Evolutionary conservation across 1,284 basidiomycete genomes (phyloP), one percentile per base, ranked within the genome.

Genomic region (Volvariella volvacea): DNA sequence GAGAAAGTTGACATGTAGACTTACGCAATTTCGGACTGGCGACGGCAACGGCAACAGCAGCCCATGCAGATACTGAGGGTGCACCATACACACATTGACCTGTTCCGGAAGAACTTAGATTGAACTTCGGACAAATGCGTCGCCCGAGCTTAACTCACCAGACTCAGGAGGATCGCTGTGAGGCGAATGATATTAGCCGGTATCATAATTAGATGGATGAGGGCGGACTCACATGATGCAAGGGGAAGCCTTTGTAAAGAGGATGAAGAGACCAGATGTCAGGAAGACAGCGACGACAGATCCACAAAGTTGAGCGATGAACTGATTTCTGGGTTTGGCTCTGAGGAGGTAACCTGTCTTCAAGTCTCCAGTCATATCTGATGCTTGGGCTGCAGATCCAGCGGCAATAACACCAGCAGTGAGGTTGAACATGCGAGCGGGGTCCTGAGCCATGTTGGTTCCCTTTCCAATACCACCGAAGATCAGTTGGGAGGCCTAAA

Each of bases 291-390:
- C 70, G 42, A 80, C 76, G 45, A 78, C 61, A 20, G 78, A 65
- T 38, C 79, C 79, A 45, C 63, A 64, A 4, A 80, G 61, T 62
- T 82, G 78, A 33, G 78, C 79, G 53, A 77, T 67, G 60, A 85
- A 85, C 64, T 85, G 80, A 56, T 76, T 76, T 48, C 65, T 68
- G 16, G 83, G 83, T 53, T 78, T 80, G 21, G 82, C 78, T 38
- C 81, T 68, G 10, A 85, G 70, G 45, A 86, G 70, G 60, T 83
- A 83, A 46, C 79, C 80, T 6, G 84, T 83, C 66, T 85, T 84
- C 52, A 86, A 62, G 54, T 87, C 84, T 47, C 81, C 76, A 48
- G 80, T 78, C 83, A 86, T 85, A 59, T 87, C 83, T 41, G 73
- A 63, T 17, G 78, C 68, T 57, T 83, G 78, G 19, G 70, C 73